Evolutionary conservation across 441 rosid genomes (phyloP).

Genomic region (Populus tomentosa): DNA sequence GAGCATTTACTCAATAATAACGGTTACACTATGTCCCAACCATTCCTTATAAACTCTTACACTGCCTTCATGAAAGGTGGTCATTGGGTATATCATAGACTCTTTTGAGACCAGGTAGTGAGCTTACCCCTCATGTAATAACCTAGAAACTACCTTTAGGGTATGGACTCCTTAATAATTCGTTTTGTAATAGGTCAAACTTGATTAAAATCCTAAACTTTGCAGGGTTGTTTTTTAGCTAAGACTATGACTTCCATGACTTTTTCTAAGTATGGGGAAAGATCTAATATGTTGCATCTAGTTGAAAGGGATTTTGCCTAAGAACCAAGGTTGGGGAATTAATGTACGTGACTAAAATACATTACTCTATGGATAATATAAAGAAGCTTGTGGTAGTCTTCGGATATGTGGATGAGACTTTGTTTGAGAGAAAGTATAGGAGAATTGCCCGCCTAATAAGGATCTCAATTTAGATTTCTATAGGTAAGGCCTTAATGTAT

Average conservation of each 20-base stretch:
- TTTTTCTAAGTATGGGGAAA: background rate
- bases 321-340: fast-evolving
- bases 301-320: background rate
- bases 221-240: too few species aligned
- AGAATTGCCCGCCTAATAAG: background rate
- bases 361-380: too few species aligned
- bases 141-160: background rate
- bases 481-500: background rate
- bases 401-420: background rate
- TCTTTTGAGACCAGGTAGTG: too few species aligned
- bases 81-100: too few species aligned
- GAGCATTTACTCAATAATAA: too few species aligned
- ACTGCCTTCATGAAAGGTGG: background rate
- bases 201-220: background rate
- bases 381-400: background rate
- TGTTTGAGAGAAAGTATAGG: background rate
- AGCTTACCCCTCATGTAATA: background rate
- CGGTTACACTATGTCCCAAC: fast-evolving
- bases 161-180: too few species aligned
- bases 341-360: too few species aligned
- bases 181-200: background rate
- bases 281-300: too few species aligned
- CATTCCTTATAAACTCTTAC: background rate
- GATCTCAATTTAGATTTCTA: background rate
- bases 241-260: too few species aligned